Percentiles rank a stretch among this genome's conserved stretches.
These are phyloP conservation scores for Neonectria magnoliae DNA, from an alignment of 2,329 filamentous ascomycete genomes.

Conservation along the genomic window DNA sequence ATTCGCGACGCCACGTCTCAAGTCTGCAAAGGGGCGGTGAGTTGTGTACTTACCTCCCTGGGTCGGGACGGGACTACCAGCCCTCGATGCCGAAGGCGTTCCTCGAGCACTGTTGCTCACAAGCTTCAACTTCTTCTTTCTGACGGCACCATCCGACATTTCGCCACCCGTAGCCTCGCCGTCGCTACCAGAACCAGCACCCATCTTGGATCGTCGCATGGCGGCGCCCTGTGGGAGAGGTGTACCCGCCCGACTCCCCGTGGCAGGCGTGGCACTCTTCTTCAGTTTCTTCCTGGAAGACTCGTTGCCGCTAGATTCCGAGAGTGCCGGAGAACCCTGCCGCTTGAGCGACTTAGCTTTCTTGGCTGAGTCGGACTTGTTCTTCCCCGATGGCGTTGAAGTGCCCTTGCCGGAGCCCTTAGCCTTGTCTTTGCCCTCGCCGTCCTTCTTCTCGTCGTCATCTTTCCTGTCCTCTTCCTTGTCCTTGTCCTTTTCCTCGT, in stretches of 20 bases:
- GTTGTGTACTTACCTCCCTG: slow-evolving; percentile 49
- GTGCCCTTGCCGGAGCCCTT: slow-evolving; percentile 71
- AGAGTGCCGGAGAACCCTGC: slow-evolving; percentile 84
- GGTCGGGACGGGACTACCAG: slow-evolving; percentile 66
- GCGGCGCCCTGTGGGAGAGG: slow-evolving; percentile 57
- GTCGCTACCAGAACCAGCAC: slow-evolving; percentile 73
- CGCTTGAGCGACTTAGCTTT: slow-evolving; percentile 78
- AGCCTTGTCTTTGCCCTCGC: slow-evolving; percentile 63
- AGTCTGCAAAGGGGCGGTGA: not conserved
- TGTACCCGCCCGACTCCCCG: slow-evolving; percentile 65
- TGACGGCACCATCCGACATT: slow-evolving; percentile 66
- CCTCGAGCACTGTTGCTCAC: slow-evolving; percentile 57
- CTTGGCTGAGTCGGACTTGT: slow-evolving; percentile 54
- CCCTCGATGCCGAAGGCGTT: slow-evolving; percentile 68
- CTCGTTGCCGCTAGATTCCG: slow-evolving; percentile 92
- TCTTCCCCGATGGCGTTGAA: slow-evolving; percentile 63
- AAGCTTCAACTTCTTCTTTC: slow-evolving; percentile 67
- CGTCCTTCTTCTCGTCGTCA: slow-evolving; percentile 65
- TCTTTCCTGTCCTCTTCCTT: slow-evolving; percentile 67
- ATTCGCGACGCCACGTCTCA: not conserved
- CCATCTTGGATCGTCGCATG: slow-evolving; percentile 54
- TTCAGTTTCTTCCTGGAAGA: slow-evolving; percentile 82
- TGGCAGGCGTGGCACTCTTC: slow-evolving; percentile 64
- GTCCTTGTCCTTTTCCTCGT: slow-evolving; percentile 54
- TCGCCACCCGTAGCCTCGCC: slow-evolving; percentile 77